phyloP scores from a whole-genome alignment of 2,329 filamentous ascomycete species.

The Chrysosporium queenslandicum region DNA sequence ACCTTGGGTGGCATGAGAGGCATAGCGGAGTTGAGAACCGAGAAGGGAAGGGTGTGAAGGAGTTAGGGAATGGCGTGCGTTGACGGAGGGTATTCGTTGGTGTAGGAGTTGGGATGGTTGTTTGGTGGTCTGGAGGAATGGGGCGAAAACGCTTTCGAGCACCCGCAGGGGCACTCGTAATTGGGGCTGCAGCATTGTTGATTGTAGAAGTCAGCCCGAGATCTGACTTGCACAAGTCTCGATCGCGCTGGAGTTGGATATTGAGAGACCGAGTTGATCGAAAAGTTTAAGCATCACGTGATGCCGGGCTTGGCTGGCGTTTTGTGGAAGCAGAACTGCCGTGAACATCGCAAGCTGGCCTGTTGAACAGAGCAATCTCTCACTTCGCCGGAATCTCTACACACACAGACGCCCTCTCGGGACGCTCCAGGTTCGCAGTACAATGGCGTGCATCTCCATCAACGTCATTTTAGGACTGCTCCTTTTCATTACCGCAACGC shows the following conservation, averaged over 20 bases:
- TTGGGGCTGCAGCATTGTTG: slow-evolving; percentile 36
- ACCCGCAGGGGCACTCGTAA: slow-evolving; percentile 32
- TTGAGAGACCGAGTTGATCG: not conserved
- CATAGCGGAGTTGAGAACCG: slow-evolving; percentile 46
- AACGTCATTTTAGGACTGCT: slow-evolving; percentile 39
- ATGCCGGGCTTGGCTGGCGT: not conserved
- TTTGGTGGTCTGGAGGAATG: slow-evolving; percentile 21
- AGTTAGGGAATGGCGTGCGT: not conserved
- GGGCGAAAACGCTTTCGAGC: slow-evolving; percentile 30
- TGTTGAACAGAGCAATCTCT: not conserved
- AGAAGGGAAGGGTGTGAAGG: slow-evolving; percentile 24
- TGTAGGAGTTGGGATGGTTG: slow-evolving; percentile 17
- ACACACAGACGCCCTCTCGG: not conserved
- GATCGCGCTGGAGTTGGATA: not conserved
- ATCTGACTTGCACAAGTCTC: slow-evolving; percentile 3
- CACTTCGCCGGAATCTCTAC: not conserved
- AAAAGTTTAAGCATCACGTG: not conserved
- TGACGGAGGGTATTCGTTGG: slow-evolving; percentile 16
- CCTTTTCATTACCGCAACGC: slow-evolving; percentile 48
- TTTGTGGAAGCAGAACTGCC: not conserved
- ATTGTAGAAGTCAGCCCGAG: slow-evolving; percentile 6
- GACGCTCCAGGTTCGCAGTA: not conserved
- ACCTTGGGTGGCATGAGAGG: slow-evolving; percentile 56
- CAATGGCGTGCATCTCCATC: not conserved
- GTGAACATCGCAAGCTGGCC: not conserved